phyloP scores from a whole-genome alignment of 768 basidiomycete species.

The Suillus cothurnatus region DNA sequence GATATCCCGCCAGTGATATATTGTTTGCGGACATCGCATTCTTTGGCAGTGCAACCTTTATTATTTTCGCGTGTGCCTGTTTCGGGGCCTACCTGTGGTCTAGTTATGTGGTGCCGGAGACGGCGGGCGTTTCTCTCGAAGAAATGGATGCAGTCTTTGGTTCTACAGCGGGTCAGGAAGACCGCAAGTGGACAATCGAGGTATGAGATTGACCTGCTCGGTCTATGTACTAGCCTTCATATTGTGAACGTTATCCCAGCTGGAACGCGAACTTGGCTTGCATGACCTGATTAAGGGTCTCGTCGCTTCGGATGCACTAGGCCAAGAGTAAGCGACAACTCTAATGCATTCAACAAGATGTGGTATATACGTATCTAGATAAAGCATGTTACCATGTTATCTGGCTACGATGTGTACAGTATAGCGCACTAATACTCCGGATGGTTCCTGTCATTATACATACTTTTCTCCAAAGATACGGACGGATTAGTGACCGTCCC shows the following conservation, averaged over 20 bases:
- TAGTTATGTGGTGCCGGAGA: slow-evolving; percentile 71
- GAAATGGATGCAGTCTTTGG: slow-evolving; percentile 74
- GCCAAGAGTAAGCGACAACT: not conserved
- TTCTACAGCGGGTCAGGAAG: slow-evolving; percentile 58
- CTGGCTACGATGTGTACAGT: slow-evolving; percentile 3
- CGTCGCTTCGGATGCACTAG: slow-evolving; percentile 8
- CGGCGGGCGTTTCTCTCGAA: slow-evolving; percentile 73
- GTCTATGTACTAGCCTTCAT: not conserved
- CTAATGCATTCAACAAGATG: slow-evolving; percentile 1
- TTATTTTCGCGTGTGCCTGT: slow-evolving; percentile 65
- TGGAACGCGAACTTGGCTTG: slow-evolving; percentile 59
- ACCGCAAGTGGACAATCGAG: slow-evolving; percentile 51
- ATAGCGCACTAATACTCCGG: not conserved
- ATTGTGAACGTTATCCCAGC: slow-evolving; percentile 36
- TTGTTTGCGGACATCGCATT: not conserved
- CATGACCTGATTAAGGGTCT: slow-evolving; percentile 45
- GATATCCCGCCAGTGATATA: slow-evolving; percentile 6
- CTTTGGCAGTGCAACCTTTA: slow-evolving; percentile 60
- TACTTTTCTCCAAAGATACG: not conserved
- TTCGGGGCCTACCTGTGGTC: slow-evolving; percentile 72
- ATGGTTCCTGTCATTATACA: slow-evolving; percentile 3
- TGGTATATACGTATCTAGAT: slow-evolving; percentile 4
- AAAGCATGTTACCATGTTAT: not conserved
- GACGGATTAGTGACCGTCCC: not conserved
- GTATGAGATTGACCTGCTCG: slow-evolving; percentile 35